Base-by-base conservation (phyloP, 805 yeast species). In the Tetrapisispora taiwanensis region DNA sequence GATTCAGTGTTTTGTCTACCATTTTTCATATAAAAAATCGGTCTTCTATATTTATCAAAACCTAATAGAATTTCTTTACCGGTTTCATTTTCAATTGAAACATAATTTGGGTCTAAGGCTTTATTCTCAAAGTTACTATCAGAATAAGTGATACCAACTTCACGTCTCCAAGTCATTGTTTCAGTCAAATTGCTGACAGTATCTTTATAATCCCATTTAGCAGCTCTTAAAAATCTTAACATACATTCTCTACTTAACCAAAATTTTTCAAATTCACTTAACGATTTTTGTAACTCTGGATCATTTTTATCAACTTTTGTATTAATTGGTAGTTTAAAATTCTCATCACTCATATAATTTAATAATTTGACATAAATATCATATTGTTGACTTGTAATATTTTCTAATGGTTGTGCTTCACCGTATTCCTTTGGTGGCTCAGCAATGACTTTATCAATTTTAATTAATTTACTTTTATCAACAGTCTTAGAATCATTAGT, bases 1-100 rank as follows among this genome's bases (percentile, higher is more conserved):
- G 79, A 67, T 39, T 70, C 61, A 2, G 81, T 76, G 52, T 75
- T 76, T 49, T 76, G 80, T 48, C 72, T 68, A 17, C 79, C 81
- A 48, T 72, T 72, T 39, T 73, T 67, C 56, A 76, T 66, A 48
- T 71, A 75, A 35, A 74, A 60, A 45, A 79, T 66, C 1, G 80
- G 79, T 47, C 80, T 65, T 47, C 73, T 69, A 39, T 73, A 74
- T 42, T 67, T 65, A 55, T 76, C 81, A 52, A 68, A 76, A 3
- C 81, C 81, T 18, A 76, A 54, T 18, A 76, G 60, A n/a, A 73
- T 54, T 46, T 74, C 72, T 50, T 75, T 76, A 15, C 81, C 81
- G 1, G 79, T 72, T 48, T 60, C 61, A 52, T 73, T 74, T 54
- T 76, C 81, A 6, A 58, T 57, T 27, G 68, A 69, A 13, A 74